Base-by-base conservation (phyloP, 495 filamentous ascomycete species). In the Neurospora sp. region DNA sequence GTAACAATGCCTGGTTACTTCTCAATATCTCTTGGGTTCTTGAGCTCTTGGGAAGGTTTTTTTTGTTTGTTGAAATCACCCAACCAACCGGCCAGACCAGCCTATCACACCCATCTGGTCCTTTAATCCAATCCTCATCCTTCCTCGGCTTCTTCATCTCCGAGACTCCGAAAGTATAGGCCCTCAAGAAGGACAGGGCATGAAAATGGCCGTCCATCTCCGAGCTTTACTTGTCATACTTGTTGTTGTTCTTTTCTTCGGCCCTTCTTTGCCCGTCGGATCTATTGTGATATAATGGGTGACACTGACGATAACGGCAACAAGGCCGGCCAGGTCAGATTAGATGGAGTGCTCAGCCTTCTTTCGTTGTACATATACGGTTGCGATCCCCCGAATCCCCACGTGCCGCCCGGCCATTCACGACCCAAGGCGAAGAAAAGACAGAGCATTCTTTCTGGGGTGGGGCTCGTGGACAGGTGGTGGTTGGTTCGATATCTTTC, bases 251-350 rank as follows among this genome's bases (percentile, higher is more conserved):
- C 22, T 47, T 4, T 0, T 4, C 53, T 16, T 35, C 53, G 53
- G 53, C 53, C 53, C 53, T 65, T 65, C 18, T 65, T 18, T 35
- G 6, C 27, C 27, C 22, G 5, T 7, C 41, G 41, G 14, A 44
- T 6, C 5, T 44, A 16, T 16, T 44, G 3, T 42, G 40, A 42
- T 44, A 16, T 42, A 14, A 42, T 16, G 40, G 14, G 16, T 42
- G 40, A 42, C 40, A 41, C 16, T 31, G 10, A 16, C 39, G 69
- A 71, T 20, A 53, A 47, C 39, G 31, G 10, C 69, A 41, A 72
- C 70, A 39, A 31, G 27, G 42, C 38, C 69, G 70, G 61, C 38
- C 71, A 70, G 65, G 71, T 53, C 61, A 72, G 75, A 75, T 76
- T 77, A 73, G 39, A 40, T 10, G 3, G 10, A 12, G 10, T 39